phyloP scores from a whole-genome alignment of 2,329 filamentous ascomycete species.

The Pseudogymnoascus sp. region DNA sequence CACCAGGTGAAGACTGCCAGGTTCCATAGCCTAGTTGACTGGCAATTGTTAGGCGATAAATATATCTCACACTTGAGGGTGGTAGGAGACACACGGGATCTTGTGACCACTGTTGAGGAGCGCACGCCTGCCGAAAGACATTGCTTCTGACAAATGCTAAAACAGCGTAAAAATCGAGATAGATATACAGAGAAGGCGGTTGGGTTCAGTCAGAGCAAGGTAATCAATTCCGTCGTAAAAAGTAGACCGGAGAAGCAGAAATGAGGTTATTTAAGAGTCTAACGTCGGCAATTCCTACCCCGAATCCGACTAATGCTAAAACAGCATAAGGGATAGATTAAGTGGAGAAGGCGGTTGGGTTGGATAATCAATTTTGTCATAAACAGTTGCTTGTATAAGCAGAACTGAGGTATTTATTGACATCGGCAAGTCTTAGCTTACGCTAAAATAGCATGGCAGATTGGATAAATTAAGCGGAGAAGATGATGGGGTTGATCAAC shows the following conservation, averaged over 20 bases:
- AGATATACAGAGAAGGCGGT: not conserved
- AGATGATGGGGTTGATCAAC: not conserved
- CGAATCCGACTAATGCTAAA: not conserved
- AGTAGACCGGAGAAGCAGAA: not conserved
- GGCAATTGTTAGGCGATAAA: not conserved
- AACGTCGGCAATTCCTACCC: not conserved
- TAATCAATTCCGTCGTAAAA: not conserved
- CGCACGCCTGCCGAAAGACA: slow-evolving; percentile 50
- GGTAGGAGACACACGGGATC: slow-evolving; percentile 51
- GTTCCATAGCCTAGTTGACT: slow-evolving; percentile 40
- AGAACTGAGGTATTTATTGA: not conserved
- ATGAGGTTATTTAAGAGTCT: not conserved
- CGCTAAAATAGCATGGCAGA: not conserved
- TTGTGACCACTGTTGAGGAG: slow-evolving; percentile 56
- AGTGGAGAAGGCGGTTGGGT: not conserved
- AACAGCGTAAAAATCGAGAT: not conserved
- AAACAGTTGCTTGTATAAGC: not conserved
- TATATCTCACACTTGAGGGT: slow-evolving; percentile 47
- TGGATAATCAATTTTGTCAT: not conserved
- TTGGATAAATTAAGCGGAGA: not conserved
- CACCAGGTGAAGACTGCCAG: slow-evolving; percentile 58
- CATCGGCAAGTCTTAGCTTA: not conserved
- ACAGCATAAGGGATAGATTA: not conserved
- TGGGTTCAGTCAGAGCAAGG: not conserved
- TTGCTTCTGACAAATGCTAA: slow-evolving; percentile 21